Evolutionary conservation across 495 filamentous ascomycete species (phyloP), one percentile per base, ranked within the genome.

Genomic region (Podospora anserina): DNA sequence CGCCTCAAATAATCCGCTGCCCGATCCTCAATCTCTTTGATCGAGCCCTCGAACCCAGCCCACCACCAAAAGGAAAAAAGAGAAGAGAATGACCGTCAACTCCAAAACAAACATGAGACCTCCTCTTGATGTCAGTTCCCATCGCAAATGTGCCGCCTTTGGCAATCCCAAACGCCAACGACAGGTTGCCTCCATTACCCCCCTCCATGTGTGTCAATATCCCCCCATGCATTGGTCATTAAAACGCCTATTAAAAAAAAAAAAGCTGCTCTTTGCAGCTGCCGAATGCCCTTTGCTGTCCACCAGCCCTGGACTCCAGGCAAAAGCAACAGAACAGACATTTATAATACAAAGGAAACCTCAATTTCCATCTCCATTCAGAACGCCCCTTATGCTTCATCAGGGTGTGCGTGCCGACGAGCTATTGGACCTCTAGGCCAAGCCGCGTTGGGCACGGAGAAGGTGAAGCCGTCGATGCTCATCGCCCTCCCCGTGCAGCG

Each of bases 371-470:
- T 49, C 39, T 39, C 15, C 62, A 18, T 27, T 5, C 39, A 5
- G 16, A 23, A 15, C 11, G 49, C 2, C 55, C n/a, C 13, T 15
- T 39, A 11, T 16, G 55, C 30, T 11, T 26, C 39, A 28, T 44
- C 23, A n/a, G 1, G 20, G 44, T 49, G 30, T 18, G 18, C 61
- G 28, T 7, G 6, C n/a, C 23, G 39, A 19, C n/a, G 1, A 16
- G 11, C 28, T 56, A 44, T 34, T 18, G 28, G 63, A 28, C 61
- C 61, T 54, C 71, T 74, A 72, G 18, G 64, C 72, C 67, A 76
- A 61, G n/a, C 72, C 63, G 34, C 75, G 73, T n/a, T 74, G 69
- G 5, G 73, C 68, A 53, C 73, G 77, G 15, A 78, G 54, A 62
- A 78, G 57, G 1, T 72, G 70, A 28, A 77, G 23, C n/a, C 76